Evolutionary conservation across 768 basidiomycete species (phyloP).

Genomic region (Pisolithus microcarpus): DNA sequence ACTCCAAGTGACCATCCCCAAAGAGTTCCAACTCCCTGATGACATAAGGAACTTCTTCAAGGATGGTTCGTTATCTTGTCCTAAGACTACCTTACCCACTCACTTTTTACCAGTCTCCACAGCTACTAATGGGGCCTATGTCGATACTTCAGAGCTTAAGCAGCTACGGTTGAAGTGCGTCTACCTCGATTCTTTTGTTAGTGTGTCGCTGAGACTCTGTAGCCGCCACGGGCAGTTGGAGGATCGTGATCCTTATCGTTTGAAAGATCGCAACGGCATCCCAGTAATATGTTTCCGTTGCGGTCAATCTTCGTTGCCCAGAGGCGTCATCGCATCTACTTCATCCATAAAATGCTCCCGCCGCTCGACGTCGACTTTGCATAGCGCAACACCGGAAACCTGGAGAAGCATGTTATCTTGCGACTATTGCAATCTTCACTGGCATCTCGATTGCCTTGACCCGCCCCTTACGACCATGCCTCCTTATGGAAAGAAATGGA

Average conservation of each 20-base stretch:
- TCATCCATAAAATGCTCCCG: conserved; percentile 51
- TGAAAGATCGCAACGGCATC: conserved; percentile 77
- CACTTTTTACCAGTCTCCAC: conserved; percentile 53
- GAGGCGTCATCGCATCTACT: conserved; percentile 42
- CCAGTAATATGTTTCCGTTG: conserved; percentile 90
- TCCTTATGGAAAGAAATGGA: conserved; percentile 87
- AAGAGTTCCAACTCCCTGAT: conserved; percentile 80
- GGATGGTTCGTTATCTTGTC: conserved; percentile 54
- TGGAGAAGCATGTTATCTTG: conserved; percentile 84
- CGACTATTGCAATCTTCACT: conserved; percentile 90
- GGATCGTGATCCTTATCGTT: conserved; percentile 81
- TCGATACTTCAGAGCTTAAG: conserved; percentile 72
- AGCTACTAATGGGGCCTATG: conserved; percentile 73
- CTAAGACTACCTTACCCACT: conserved; percentile 10
- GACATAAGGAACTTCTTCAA: conserved; percentile 80
- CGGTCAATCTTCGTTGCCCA: conserved; percentile 69
- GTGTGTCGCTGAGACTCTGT: conserved; percentile 4
- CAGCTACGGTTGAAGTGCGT: conserved; percentile 78
- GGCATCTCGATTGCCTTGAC: conserved; percentile 95
- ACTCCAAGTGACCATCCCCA: conserved; percentile 61
- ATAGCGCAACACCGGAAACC: conserved; percentile 40
- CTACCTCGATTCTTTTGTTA: conserved; percentile 2
- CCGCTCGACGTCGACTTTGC: conserved; percentile 34
- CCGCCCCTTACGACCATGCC: conserved; percentile 87
- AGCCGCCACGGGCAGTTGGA: conserved; percentile 87